These are phyloP conservation scores for Mycosphaerella arachidis DNA, from an alignment of 2,329 filamentous ascomycete species.

Conservation along the genomic window DNA sequence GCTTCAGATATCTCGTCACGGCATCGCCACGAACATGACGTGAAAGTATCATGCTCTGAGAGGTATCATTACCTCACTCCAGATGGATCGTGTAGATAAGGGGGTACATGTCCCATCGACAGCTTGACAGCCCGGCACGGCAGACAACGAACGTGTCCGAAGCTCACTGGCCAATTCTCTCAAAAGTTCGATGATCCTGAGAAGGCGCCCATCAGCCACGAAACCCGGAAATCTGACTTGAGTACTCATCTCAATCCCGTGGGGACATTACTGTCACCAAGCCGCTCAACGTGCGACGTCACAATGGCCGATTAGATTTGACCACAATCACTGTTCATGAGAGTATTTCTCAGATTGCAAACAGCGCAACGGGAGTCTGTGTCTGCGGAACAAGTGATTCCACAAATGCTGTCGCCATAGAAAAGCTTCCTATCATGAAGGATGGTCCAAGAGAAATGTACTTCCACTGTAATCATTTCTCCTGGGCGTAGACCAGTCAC, in stretches of 20 bases:
- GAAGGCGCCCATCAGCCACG: constrained; percentile 6
- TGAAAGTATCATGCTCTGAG: too few species aligned
- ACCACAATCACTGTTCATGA: constrained; percentile 26
- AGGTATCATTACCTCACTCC: too few species aligned
- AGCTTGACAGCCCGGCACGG: constrained; percentile 9
- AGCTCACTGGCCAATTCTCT: not conserved
- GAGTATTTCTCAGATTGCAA: constrained; percentile 6
- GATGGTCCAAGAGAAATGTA: constrained; percentile 35
- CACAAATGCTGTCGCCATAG: constrained; percentile 42
- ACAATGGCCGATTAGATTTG: constrained; percentile 34
- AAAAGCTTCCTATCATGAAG: constrained; percentile 37
- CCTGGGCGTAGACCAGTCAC: constrained; percentile 32
- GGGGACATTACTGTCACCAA: not conserved
- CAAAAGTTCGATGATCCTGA: constrained; percentile 14
- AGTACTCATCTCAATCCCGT: not conserved
- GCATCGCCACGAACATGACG: too few species aligned
- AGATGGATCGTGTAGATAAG: too few species aligned
- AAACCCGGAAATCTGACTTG: not conserved
- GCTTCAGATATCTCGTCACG: too few species aligned
- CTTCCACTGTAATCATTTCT: constrained; percentile 48
- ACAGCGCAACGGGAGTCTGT: constrained; percentile 33
- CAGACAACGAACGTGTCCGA: not conserved
- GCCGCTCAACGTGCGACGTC: constrained; percentile 4
- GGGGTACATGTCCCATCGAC: constrained; percentile 14
- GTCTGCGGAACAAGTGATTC: constrained; percentile 48